Evolutionary conservation across 371 early-diverging fungal species (phyloP).

Genomic region (Parasitella parasitica): DNA sequence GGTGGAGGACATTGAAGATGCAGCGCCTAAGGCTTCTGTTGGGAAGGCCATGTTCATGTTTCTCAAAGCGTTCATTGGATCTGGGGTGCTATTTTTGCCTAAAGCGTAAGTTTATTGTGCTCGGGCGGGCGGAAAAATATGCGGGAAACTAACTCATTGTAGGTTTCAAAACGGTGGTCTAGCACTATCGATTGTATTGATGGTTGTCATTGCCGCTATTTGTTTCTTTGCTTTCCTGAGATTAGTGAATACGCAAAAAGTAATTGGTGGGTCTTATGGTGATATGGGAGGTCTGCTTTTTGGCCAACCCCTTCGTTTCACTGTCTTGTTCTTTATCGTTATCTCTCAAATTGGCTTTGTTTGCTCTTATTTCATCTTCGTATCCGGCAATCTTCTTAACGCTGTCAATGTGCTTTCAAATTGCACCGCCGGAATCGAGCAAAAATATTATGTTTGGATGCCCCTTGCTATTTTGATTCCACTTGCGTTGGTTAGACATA

Average conservation of each 20-base stretch:
- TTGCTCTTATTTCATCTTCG: slow-evolving; percentile 49
- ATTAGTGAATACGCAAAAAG: slow-evolving; percentile 34
- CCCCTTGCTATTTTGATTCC: slow-evolving; percentile 66
- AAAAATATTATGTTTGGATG: slow-evolving; percentile 56
- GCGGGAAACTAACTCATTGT: neutral
- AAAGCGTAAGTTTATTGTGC: slow-evolving; percentile 69
- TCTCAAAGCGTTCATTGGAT: slow-evolving; percentile 78
- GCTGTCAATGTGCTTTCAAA: slow-evolving; percentile 43
- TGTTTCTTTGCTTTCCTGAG: slow-evolving; percentile 32
- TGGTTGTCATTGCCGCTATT: slow-evolving; percentile 29
- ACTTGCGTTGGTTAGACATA: slow-evolving; percentile 64
- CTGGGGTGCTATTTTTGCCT: slow-evolving; percentile 67
- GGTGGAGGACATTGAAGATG: slow-evolving; percentile 2
- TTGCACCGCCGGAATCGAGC: slow-evolving; percentile 32
- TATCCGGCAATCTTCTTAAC: slow-evolving; percentile 44
- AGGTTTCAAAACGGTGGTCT: slow-evolving; percentile 40
- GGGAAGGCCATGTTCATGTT: slow-evolving; percentile 75
- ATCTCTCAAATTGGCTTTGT: slow-evolving; percentile 66
- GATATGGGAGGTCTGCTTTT: slow-evolving; percentile 75
- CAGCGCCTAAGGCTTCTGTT: slow-evolving; percentile 50
- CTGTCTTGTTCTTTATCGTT: slow-evolving; percentile 63
- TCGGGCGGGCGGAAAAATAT: neutral
- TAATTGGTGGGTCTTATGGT: slow-evolving; percentile 72
- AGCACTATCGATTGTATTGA: slow-evolving; percentile 25
- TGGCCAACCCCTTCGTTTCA: slow-evolving; percentile 53